Percentiles rank a stretch among this genome's conserved stretches.
phyloP scores from a whole-genome alignment of 179 eudicot genomes.

The Gypsophila paniculata region DNA sequence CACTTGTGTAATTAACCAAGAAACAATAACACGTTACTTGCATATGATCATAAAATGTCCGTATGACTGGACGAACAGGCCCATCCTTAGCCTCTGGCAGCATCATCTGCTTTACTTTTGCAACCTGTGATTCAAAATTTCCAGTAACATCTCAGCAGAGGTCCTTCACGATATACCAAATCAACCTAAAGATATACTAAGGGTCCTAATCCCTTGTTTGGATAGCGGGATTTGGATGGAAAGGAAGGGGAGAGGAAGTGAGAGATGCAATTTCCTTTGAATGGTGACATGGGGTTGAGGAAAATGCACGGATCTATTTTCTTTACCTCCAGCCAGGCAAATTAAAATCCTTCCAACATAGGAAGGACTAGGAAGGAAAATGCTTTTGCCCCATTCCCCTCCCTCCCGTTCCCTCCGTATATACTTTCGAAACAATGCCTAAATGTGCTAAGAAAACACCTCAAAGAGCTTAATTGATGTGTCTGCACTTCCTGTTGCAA shows the following conservation, averaged over 20 bases:
- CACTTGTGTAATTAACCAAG: background rate
- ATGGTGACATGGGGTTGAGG: background rate
- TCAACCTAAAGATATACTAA: background rate
- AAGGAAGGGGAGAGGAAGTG: too few species aligned
- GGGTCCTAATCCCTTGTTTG: background rate
- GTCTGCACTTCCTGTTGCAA: conserved; percentile 89
- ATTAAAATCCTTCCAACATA: background rate
- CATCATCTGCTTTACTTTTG: conserved; percentile 79
- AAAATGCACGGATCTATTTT: background rate
- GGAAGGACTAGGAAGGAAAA: background rate
- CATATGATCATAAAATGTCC: conserved; percentile 74
- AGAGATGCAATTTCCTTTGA: too few species aligned
- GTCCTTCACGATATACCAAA: background rate
- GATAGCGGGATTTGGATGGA: too few species aligned
- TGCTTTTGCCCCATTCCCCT: too few species aligned
- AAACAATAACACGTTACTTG: conserved; percentile 39
- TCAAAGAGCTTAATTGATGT: conserved; percentile 79
- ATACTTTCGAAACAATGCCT: background rate
- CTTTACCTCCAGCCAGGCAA: background rate
- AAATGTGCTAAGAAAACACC: conserved; percentile 33
- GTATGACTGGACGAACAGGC: conserved; percentile 67
- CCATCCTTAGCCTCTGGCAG: conserved; percentile 67
- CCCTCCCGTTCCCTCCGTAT: too few species aligned
- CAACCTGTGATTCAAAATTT: conserved; percentile 36
- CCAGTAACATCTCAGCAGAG: background rate